Conservation (phyloP, 192 early-diverging fungal species). For the Podila epigama region DNA sequence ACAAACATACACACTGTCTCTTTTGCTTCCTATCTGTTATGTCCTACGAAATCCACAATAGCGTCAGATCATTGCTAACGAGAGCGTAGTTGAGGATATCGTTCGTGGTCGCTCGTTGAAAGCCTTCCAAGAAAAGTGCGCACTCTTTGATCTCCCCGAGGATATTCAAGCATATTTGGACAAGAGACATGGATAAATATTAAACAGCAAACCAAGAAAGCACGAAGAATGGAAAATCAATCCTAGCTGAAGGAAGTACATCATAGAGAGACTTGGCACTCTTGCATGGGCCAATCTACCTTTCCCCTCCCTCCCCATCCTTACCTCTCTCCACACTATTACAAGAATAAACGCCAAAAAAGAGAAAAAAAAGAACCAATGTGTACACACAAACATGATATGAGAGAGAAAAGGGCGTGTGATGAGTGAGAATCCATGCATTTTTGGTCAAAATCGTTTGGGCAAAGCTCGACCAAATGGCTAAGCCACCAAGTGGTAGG, state of each 20-base stretch:
- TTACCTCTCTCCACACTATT: no score
- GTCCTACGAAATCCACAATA: constrained; percentile 50
- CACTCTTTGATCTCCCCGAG: constrained; percentile 60
- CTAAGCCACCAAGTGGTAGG: background rate
- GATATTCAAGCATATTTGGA: constrained; percentile 59
- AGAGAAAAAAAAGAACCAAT: no score
- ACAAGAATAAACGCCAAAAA: no score
- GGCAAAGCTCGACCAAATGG: background rate
- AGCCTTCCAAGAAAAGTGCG: constrained; percentile 74
- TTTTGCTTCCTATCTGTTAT: background rate
- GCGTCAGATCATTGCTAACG: constrained; percentile 73
- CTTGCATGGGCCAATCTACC: no score
- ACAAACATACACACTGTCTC: background rate
- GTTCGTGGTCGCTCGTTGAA: constrained; percentile 70
- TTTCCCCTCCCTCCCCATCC: no score
- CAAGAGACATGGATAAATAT: constrained; percentile 44
- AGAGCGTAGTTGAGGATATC: constrained; percentile 75
- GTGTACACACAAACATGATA: no score
- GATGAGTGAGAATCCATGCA: no score
- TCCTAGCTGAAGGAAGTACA: background rate
- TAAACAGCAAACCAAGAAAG: no score
- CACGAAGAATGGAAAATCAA: no score
- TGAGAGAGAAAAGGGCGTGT: no score
- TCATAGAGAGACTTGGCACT: background rate
- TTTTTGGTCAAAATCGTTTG: background rate